A percentile compares a stretch with the other conserved stretches of the same genome.
These are phyloP conservation scores for Sarcodon sp. DNA, from an alignment of 768 basidiomycete genomes.

Conservation along the genomic window DNA sequence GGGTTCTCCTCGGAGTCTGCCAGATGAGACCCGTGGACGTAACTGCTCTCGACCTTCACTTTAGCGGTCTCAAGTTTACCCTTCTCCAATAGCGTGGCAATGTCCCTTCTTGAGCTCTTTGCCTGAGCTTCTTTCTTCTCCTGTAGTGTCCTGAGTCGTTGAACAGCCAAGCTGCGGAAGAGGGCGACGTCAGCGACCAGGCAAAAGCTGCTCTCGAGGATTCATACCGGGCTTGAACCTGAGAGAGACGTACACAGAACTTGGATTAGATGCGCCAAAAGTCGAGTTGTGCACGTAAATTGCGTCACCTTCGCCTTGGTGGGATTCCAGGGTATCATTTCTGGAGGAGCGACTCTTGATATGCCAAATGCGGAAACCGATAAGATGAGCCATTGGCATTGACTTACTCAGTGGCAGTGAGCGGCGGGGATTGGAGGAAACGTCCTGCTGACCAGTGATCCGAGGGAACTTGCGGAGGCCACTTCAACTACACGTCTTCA, in stretches of 20 bases:
- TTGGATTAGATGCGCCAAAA: background rate
- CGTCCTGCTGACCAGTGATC: too few species aligned
- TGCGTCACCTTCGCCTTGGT: slow-evolving; percentile 43
- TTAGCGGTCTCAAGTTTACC: slow-evolving; percentile 76
- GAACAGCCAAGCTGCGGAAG: slow-evolving; percentile 44
- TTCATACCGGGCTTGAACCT: slow-evolving; percentile 36
- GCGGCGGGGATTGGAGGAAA: too few species aligned
- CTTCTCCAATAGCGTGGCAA: slow-evolving; percentile 67
- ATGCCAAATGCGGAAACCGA: too few species aligned
- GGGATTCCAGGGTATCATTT: slow-evolving; percentile 45
- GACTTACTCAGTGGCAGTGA: too few species aligned
- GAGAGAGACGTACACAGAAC: background rate
- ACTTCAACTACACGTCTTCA: too few species aligned
- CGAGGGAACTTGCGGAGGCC: too few species aligned
- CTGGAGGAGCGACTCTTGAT: background rate
- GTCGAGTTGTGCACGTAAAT: background rate
- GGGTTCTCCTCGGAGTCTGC: background rate
- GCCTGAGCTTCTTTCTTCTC: slow-evolving; percentile 90
- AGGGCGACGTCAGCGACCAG: background rate
- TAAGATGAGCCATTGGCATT: too few species aligned
- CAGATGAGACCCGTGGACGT: slow-evolving; percentile 18
- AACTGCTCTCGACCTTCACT: slow-evolving; percentile 76
- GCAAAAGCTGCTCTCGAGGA: background rate
- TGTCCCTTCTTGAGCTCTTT: slow-evolving; percentile 61
- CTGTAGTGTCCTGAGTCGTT: slow-evolving; percentile 73